Evolutionary conservation across 352 stramenopile species (phyloP), one percentile per base, ranked within the genome.

Genomic region (Phytophthora kernoviae): DNA sequence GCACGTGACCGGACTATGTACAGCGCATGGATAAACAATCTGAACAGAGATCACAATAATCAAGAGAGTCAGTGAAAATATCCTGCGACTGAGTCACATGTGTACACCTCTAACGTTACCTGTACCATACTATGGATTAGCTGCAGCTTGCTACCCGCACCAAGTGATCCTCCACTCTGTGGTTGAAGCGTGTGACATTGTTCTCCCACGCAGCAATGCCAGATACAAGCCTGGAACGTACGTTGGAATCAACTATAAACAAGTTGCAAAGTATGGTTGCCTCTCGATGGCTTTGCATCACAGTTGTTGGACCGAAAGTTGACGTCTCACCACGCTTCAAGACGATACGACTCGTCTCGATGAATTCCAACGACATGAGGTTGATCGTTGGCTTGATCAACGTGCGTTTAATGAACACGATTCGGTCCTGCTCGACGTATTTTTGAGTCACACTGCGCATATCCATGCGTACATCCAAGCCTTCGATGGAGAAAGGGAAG

Each of bases 1-100:
- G n/a, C n/a, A 12, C 30, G 18, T 50, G 36, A 52, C 4, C 33
- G 33, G 14, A 21, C 21, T 8, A 43, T 18, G 37, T 26, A 37
- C 43, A 55, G 22, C 37, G 30, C 34, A 65, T 40, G 40, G 54
- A 41, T 45, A 61, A 70, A 36, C 61, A 70, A 54, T 58, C 54
- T 43, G 61, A 53, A 64, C 61, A 34, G 33, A 48, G 15, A 4
- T 7, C 0, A 54, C 12, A 2, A 40, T 64, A 69, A 69, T 63
- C 59, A 55, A 39, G 33, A 39, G 9, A 39, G 33, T 39, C 14
- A 39, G 33, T n/a, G 33, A 5, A 17, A n/a, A 14, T 39, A 14
- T 4, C 14, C 3, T 17, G 9, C 22, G n/a, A 44, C 18, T 2
- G 24, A 6, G 24, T 30, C 24, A 3, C 24, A 30, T 30, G 24